Conservation (phyloP, 768 basidiomycete species). For the Termitomyces eurrhizus region DNA sequence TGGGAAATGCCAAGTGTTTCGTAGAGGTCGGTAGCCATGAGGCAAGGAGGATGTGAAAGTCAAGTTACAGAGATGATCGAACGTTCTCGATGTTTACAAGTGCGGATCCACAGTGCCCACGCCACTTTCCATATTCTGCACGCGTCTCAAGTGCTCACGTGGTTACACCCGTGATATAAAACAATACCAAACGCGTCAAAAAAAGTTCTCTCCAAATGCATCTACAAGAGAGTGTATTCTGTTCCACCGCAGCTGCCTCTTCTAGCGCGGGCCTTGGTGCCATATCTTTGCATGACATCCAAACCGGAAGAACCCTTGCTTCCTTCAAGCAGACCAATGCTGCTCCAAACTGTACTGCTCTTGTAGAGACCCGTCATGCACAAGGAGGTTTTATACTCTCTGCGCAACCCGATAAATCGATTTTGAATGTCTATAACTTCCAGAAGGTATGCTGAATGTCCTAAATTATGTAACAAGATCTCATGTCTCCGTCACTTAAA, state of each 20-base stretch:
- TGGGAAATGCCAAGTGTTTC: conserved; percentile 51
- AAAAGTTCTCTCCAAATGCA: conserved; percentile 36
- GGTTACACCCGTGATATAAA: conserved; percentile 7
- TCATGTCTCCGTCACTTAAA: conserved; percentile 2
- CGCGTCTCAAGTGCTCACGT: conserved; percentile 13
- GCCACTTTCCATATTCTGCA: background rate
- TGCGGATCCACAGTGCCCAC: background rate
- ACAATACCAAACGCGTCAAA: conserved; percentile 6
- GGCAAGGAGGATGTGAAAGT: background rate
- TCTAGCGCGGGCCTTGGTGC: conserved; percentile 51
- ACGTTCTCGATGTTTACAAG: conserved; percentile 24
- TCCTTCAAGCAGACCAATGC: conserved; percentile 87
- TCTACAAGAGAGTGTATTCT: conserved; percentile 67
- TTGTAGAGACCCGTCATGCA: conserved; percentile 62
- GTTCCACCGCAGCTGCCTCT: conserved; percentile 50
- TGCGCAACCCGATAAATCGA: conserved; percentile 83
- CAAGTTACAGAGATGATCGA: conserved; percentile 8
- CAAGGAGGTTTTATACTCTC: conserved; percentile 84
- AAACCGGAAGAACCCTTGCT: conserved; percentile 69
- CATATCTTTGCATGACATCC: conserved; percentile 77
- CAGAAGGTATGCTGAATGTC: conserved; percentile 64
- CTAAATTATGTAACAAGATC: background rate
- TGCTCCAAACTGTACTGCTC: conserved; percentile 57
- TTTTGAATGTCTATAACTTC: conserved; percentile 88
- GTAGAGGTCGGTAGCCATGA: conserved; percentile 61